Evolutionary conservation across 2,329 filamentous ascomycete genomes (phyloP).

Genomic region (Chrysoporthe austroafricana): DNA sequence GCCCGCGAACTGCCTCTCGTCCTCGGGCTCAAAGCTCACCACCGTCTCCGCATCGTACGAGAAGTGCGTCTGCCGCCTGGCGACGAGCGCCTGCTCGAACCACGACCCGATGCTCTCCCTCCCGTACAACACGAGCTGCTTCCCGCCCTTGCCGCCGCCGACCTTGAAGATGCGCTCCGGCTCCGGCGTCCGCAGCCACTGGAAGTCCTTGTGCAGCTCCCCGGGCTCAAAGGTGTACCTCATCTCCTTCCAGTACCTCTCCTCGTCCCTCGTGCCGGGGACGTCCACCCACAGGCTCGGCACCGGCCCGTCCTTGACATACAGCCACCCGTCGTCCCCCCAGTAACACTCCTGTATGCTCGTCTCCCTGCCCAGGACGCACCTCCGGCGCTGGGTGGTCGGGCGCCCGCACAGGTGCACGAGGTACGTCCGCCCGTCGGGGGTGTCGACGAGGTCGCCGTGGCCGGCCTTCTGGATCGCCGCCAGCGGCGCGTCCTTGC

Average conservation of each 20-base stretch:
- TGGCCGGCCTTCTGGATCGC: conserved; percentile 58
- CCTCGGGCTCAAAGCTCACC: conserved; percentile 55
- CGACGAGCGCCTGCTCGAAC: conserved; percentile 62
- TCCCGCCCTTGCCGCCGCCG: conserved; percentile 40
- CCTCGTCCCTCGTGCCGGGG: conserved; percentile 51
- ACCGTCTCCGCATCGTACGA: conserved; percentile 64
- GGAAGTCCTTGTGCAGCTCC: conserved; percentile 55
- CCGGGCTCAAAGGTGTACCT: conserved; percentile 48
- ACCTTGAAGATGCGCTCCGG: conserved; percentile 55
- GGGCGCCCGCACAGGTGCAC: conserved; percentile 59
- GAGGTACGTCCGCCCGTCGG: conserved; percentile 56
- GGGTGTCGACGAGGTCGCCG: conserved; percentile 58
- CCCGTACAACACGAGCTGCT: conserved; percentile 51
- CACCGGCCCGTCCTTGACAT: conserved; percentile 61
- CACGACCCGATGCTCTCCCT: conserved; percentile 60
- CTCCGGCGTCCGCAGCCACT: conserved; percentile 62
- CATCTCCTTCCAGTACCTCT: conserved; percentile 53
- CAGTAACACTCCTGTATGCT: conserved; percentile 63
- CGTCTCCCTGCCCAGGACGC: conserved; percentile 59
- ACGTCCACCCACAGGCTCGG: conserved; percentile 58
- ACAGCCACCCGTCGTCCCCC: conserved; percentile 64
- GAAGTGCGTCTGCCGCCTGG: conserved; percentile 60
- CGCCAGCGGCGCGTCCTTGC: conserved; percentile 52
- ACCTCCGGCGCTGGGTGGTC: conserved; percentile 54
- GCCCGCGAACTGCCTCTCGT: conserved; percentile 65